Conservation (phyloP, 2,329 filamentous ascomycete species). For the Graphilbum ipis-grandicollis region DNA sequence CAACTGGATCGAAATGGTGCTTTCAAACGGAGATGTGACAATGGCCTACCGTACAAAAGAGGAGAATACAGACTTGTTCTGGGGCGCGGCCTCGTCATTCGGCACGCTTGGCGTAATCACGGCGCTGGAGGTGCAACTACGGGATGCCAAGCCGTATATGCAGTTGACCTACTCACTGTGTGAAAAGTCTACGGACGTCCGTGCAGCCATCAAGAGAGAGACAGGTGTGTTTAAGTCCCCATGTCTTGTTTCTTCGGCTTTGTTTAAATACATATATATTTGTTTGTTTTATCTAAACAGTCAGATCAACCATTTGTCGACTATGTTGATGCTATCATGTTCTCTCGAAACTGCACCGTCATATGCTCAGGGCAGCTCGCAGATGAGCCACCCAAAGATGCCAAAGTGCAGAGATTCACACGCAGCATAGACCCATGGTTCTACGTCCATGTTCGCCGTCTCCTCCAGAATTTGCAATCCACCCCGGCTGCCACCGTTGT, state of each 20-base stretch:
- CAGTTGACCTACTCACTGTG: constrained; percentile 34
- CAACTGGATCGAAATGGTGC: constrained; percentile 43
- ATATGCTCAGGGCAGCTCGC: constrained; percentile 43
- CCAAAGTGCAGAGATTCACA: constrained; percentile 30
- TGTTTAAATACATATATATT: too few species aligned
- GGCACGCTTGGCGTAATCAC: constrained; percentile 46
- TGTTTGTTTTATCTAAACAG: too few species aligned
- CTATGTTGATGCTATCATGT: constrained; percentile 56
- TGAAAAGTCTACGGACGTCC: constrained; percentile 22
- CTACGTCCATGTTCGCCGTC: constrained; percentile 46
- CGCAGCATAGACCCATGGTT: constrained; percentile 52
- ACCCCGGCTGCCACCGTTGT: constrained; percentile 7
- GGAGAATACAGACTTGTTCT: constrained; percentile 36
- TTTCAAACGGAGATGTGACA: constrained; percentile 37
- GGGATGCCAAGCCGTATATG: constrained; percentile 34
- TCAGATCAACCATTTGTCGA: constrained; percentile 22
- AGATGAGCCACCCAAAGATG: constrained; percentile 22
- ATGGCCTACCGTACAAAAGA: constrained; percentile 21
- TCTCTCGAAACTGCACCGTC: constrained; percentile 33
- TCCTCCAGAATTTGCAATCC: constrained; percentile 13
- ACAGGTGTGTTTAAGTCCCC: too few species aligned
- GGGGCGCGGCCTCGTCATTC: constrained; percentile 38
- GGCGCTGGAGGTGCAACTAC: constrained; percentile 37
- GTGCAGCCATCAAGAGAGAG: too few species aligned
- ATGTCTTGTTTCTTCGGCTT: too few species aligned